A percentile compares a stretch with the other conserved stretches of the same genome.
Evolutionary conservation across 768 basidiomycete species (phyloP).

Genomic region (Agaricus subrufescens): DNA sequence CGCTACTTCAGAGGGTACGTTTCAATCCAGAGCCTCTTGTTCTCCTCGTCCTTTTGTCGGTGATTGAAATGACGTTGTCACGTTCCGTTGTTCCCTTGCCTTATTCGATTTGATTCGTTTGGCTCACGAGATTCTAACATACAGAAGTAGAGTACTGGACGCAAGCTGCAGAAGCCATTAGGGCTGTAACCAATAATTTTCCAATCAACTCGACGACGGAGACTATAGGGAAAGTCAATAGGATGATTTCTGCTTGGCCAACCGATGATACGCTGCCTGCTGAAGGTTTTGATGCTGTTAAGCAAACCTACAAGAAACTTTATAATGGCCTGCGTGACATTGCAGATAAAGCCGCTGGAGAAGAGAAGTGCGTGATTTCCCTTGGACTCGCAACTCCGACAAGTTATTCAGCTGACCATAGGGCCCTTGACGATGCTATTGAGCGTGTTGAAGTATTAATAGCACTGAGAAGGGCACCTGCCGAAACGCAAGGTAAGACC

Average conservation of each 20-base stretch:
- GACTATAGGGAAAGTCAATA: slow-evolving; percentile 68
- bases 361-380: slow-evolving; percentile 49
- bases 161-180: slow-evolving; percentile 58
- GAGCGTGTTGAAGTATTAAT: slow-evolving; percentile 68
- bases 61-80: slow-evolving; percentile 9
- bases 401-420: slow-evolving; percentile 22
- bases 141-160: slow-evolving; percentile 77
- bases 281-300: slow-evolving; percentile 64
- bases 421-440: slow-evolving; percentile 67
- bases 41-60: slow-evolving; percentile 4
- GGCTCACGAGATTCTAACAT: slow-evolving; percentile 11
- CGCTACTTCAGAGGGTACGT: slow-evolving; percentile 72
- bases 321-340: slow-evolving; percentile 59
- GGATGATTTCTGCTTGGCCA: slow-evolving; percentile 68
- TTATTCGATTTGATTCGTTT: slow-evolving; percentile 13
- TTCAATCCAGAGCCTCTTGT: slow-evolving; percentile 4
- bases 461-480: slow-evolving; percentile 69
- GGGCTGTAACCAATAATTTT: slow-evolving; percentile 49
- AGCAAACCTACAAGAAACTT: slow-evolving; percentile 59
- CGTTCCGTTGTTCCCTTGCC: neutral
- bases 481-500: slow-evolving; percentile 57
- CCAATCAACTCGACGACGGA: slow-evolving; percentile 45
- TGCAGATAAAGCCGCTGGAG: slow-evolving; percentile 50
- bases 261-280: slow-evolving; percentile 62
- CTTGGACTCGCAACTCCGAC: neutral